phyloP scores from a whole-genome alignment of 495 filamentous ascomycete species.

The Tirmania nivea region DNA sequence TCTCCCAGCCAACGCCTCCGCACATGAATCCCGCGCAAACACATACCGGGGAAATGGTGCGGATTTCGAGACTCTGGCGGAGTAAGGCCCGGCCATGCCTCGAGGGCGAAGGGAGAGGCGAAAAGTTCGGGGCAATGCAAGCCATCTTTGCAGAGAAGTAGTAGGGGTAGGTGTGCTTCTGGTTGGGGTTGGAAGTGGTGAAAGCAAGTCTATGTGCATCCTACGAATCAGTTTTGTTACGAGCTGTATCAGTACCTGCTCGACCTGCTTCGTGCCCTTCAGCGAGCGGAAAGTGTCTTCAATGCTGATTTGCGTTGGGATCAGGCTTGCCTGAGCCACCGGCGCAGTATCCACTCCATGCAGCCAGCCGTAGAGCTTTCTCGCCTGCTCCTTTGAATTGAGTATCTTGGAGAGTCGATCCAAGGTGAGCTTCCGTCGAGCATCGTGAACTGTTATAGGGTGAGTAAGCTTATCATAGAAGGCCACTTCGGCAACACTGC shows the following conservation, averaged over 20 bases:
- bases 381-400: conserved; percentile 44
- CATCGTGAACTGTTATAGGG: conserved; percentile 40
- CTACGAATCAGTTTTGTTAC: conserved; percentile 49
- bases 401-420: conserved; percentile 42
- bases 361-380: conserved; percentile 37
- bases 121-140: conserved; percentile 46
- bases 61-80: conserved; percentile 32
- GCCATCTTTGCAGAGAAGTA: conserved; percentile 28
- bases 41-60: conserved; percentile 23
- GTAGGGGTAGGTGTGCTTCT: not conserved
- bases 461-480: conserved; percentile 26
- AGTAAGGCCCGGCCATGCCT: conserved; percentile 32
- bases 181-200: conserved; percentile 24
- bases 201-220: conserved; percentile 55
- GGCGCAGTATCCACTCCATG: conserved; percentile 42
- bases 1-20: conserved; percentile 31
- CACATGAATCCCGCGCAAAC: not conserved
- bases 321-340: conserved; percentile 44
- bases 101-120: conserved; percentile 56
- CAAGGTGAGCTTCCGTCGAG: conserved; percentile 37
- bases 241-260: conserved; percentile 40
- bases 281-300: conserved; percentile 64
- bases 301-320: conserved; percentile 81
- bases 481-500: conserved; percentile 18
- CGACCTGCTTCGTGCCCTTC: conserved; percentile 32